phyloP scores from a whole-genome alignment of 345 rosid genomes.

The Mangifera indica region DNA sequence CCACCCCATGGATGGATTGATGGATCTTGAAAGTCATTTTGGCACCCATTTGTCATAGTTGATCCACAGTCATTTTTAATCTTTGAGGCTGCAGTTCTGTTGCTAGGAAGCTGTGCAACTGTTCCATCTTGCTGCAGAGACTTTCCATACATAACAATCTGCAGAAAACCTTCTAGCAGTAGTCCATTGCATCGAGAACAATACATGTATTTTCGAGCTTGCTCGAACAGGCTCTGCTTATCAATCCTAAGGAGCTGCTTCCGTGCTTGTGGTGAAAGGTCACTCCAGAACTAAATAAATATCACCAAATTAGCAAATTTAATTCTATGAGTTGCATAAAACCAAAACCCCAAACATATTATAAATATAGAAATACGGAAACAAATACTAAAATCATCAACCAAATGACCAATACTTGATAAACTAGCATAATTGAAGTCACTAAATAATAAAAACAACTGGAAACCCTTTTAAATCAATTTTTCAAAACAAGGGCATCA shows the following conservation, averaged over 20 bases:
- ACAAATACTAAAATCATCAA: not conserved
- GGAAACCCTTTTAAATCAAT: not conserved
- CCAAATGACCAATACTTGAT: not conserved
- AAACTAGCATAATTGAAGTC: not conserved
- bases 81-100: slow-evolving; percentile 37
- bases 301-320: slow-evolving; percentile 19
- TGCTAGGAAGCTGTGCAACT: slow-evolving; percentile 38
- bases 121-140: slow-evolving; percentile 62
- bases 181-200: slow-evolving; percentile 97
- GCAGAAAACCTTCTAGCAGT: slow-evolving; percentile 77
- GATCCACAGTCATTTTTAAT: slow-evolving; percentile 38
- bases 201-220: slow-evolving; percentile 95
- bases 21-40: slow-evolving; percentile 71
- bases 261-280: slow-evolving; percentile 55
- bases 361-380: not conserved
- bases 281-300: slow-evolving; percentile 76
- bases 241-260: slow-evolving; percentile 77
- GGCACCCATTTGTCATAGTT: slow-evolving; percentile 37
- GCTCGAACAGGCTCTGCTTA: slow-evolving; percentile 84
- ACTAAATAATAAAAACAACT: not conserved
- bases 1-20: slow-evolving; percentile 96
- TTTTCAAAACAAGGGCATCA: not conserved
- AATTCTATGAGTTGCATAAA: not conserved
- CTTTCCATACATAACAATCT: slow-evolving; percentile 77
- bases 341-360: not conserved